phyloP scores from a whole-genome alignment of 345 rosid species.

The Physaria fendleri region DNA sequence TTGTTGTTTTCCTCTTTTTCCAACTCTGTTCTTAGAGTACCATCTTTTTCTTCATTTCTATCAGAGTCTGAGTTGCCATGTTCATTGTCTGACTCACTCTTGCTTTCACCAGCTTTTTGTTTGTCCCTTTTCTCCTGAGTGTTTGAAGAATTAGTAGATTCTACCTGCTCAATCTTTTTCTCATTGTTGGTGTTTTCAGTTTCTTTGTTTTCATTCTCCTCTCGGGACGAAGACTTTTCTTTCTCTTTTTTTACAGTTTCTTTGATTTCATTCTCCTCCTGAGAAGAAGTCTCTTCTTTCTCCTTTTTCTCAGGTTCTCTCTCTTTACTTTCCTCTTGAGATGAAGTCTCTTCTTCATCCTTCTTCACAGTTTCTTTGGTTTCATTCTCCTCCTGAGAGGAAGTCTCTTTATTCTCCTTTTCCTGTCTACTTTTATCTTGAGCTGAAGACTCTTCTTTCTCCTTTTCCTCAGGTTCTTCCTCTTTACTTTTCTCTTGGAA shows the following conservation, averaged over 20 bases:
- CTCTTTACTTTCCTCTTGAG: slow-evolving; percentile 10
- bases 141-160: slow-evolving; percentile 17
- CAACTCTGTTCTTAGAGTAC: slow-evolving; percentile 20
- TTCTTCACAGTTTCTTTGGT: slow-evolving; percentile 19
- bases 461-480: slow-evolving; percentile 15
- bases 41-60: slow-evolving; percentile 17
- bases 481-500: slow-evolving; percentile 12
- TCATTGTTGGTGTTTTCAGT: neutral
- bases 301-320: slow-evolving; percentile 21
- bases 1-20: slow-evolving; percentile 29
- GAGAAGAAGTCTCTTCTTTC: slow-evolving; percentile 19
- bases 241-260: slow-evolving; percentile 20
- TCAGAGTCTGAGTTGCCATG: slow-evolving; percentile 18
- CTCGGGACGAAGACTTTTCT: neutral
- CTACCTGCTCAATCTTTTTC: slow-evolving; percentile 29
- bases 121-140: slow-evolving; percentile 21
- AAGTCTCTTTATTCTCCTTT: slow-evolving; percentile 7
- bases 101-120: slow-evolving; percentile 22
- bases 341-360: slow-evolving; percentile 20
- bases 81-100: slow-evolving; percentile 28
- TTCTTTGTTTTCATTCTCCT: neutral
- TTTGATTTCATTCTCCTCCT: slow-evolving; percentile 20
- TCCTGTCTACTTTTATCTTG: neutral
- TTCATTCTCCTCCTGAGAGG: slow-evolving; percentile 15
- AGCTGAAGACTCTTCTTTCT: neutral